Conservation (phyloP, 73 alveolate species). For the Paraurostyla sp. region DNA sequence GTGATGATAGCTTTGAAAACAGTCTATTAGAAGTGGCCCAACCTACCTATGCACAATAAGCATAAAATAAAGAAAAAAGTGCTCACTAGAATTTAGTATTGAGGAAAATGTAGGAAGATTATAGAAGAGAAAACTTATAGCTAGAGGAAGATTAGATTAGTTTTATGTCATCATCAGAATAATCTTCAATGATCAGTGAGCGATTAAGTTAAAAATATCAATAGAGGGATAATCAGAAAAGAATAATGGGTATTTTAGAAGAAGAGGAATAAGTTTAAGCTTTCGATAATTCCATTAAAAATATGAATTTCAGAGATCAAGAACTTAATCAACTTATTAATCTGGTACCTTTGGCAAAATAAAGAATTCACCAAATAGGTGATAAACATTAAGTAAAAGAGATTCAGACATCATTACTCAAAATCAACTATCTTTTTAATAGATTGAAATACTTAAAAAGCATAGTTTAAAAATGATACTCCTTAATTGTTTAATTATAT, state of each 20-base stretch:
- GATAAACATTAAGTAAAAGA: neutral
- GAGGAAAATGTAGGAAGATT: neutral
- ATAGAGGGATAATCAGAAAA: neutral
- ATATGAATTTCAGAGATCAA: neutral
- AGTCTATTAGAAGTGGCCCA: neutral
- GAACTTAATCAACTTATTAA: neutral
- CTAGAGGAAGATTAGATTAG: conserved; percentile 22
- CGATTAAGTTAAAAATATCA: neutral
- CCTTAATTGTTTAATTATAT: too few relatives aligned
- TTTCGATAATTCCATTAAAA: neutral
- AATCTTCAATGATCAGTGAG: neutral
- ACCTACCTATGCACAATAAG: neutral
- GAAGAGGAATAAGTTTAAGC: neutral
- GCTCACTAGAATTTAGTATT: neutral
- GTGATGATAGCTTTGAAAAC: neutral
- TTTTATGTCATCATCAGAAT: conserved; percentile 8
- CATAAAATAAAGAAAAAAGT: neutral
- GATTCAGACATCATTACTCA: neutral
- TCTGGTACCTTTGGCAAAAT: conserved; percentile 8
- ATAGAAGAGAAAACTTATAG: neutral
- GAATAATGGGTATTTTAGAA: neutral
- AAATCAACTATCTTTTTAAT: neutral
- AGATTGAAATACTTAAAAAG: conserved; percentile 10
- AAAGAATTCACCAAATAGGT: too few relatives aligned
- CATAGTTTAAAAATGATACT: too few relatives aligned